phyloP scores from a whole-genome alignment of 768 basidiomycete genomes.

The Boletellus ananiceps region DNA sequence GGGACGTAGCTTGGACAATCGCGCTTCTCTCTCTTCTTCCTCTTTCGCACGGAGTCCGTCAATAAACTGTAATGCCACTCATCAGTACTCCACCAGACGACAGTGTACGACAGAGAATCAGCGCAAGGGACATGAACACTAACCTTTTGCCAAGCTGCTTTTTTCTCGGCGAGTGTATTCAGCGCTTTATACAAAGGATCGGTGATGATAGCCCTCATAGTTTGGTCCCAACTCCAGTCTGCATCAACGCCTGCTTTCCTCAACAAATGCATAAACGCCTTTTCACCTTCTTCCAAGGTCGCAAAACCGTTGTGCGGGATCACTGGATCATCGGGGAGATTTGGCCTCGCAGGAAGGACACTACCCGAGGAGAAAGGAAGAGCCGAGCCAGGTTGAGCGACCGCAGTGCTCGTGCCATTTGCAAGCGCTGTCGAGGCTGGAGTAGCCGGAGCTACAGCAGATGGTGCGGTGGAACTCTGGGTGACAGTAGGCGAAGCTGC shows the following conservation, averaged over 20 bases:
- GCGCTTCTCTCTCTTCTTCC: slow-evolving; percentile 78
- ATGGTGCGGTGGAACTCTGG: slow-evolving; percentile 37
- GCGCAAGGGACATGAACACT: slow-evolving; percentile 16
- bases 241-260: slow-evolving; percentile 87
- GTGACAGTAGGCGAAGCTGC: slow-evolving; percentile 41
- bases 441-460: slow-evolving; percentile 41
- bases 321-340: slow-evolving; percentile 80
- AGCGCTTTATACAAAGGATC: slow-evolving; percentile 96
- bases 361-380: slow-evolving; percentile 59
- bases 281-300: slow-evolving; percentile 86
- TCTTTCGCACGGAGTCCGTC: slow-evolving; percentile 74
- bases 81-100: slow-evolving; percentile 6
- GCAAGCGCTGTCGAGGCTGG: slow-evolving; percentile 36
- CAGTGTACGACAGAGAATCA: neutral
- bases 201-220: slow-evolving; percentile 96
- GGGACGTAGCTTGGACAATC: slow-evolving; percentile 82
- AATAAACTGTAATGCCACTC: slow-evolving; percentile 49
- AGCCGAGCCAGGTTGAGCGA: slow-evolving; percentile 49
- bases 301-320: slow-evolving; percentile 88
- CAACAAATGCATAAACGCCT: slow-evolving; percentile 88
- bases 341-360: slow-evolving; percentile 68
- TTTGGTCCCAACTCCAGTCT: slow-evolving; percentile 96
- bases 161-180: slow-evolving; percentile 91
- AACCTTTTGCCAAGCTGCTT: slow-evolving; percentile 90
- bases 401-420: slow-evolving; percentile 43